Conservation (phyloP, 2,329 filamentous ascomycete genomes). For the Coniochaeta sp. region DNA sequence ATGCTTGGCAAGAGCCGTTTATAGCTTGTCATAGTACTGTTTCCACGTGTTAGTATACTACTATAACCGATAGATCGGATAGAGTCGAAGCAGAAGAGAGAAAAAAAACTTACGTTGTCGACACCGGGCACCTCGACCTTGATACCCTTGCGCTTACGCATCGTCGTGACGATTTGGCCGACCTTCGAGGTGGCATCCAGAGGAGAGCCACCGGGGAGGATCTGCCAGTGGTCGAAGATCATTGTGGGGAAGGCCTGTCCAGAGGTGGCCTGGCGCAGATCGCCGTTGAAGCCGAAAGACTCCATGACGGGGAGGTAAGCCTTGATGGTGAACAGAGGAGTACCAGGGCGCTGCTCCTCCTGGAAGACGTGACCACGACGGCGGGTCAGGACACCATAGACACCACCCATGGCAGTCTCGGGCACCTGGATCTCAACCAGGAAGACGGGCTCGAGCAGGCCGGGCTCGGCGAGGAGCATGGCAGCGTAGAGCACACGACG, state of each 20-base stretch:
- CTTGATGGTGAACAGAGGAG: slow-evolving; percentile 93
- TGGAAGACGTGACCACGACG: slow-evolving; percentile 98
- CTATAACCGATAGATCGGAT: neutral
- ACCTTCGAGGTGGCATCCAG: slow-evolving; percentile 77
- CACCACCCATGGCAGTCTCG: slow-evolving; percentile 98
- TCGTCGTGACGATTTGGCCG: slow-evolving; percentile 74
- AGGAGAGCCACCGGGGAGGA: slow-evolving; percentile 87
- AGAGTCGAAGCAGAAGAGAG: neutral
- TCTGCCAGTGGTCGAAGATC: slow-evolving; percentile 98
- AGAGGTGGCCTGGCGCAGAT: slow-evolving; percentile 86
- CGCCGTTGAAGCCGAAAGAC: slow-evolving; percentile 80
- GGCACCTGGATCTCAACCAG: slow-evolving; percentile 98
- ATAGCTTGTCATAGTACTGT: slow-evolving; percentile 99
- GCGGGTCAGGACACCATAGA: slow-evolving; percentile 97
- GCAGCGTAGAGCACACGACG: slow-evolving; percentile 97
- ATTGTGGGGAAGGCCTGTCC: slow-evolving; percentile 99
- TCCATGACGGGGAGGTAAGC: slow-evolving; percentile 32
- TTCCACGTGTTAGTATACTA: slow-evolving; percentile 26
- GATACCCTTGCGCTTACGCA: slow-evolving; percentile 99
- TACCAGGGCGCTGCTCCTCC: slow-evolving; percentile 97
- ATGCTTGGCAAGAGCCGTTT: slow-evolving; percentile 43
- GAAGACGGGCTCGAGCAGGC: slow-evolving; percentile 95
- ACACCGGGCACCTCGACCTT: slow-evolving; percentile 90
- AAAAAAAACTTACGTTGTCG: slow-evolving; percentile 73
- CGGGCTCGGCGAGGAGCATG: slow-evolving; percentile 81